Evolutionary conservation across 768 basidiomycete species (phyloP).

Genomic region (Phaeotremella fagi): DNA sequence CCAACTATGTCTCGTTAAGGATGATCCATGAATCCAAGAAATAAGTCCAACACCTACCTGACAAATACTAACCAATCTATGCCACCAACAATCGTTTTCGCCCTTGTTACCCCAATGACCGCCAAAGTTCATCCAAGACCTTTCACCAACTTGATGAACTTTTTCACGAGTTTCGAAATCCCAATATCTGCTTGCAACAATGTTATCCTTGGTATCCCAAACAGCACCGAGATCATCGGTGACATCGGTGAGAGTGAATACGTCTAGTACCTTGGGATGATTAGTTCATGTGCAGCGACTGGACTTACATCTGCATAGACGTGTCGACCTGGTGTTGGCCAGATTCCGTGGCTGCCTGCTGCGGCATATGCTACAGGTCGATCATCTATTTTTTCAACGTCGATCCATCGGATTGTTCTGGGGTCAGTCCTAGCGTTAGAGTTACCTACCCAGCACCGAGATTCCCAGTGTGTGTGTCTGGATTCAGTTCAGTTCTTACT

Average conservation of each 20-base stretch:
- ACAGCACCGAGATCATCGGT: conserved; percentile 36
- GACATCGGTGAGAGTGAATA: conserved; percentile 35
- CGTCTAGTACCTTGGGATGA: conserved; percentile 19
- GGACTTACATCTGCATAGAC: conserved; percentile 33
- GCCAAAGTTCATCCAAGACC: conserved; percentile 35
- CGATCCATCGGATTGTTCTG: conserved; percentile 35
- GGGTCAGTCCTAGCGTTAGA: not conserved
- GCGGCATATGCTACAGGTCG: conserved; percentile 37
- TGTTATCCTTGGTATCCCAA: conserved; percentile 35
- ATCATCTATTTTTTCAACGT: conserved; percentile 27
- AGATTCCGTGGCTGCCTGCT: conserved; percentile 41
- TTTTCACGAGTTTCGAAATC: conserved; percentile 9
- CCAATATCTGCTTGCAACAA: conserved; percentile 35
- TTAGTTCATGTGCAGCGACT: not conserved
- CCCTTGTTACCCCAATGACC: conserved; percentile 41
- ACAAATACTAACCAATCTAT: conserved; percentile 21
- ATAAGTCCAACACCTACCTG: conserved; percentile 19
- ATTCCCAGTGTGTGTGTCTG: conserved; percentile 28
- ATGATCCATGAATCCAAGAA: not conserved
- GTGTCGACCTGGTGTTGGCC: conserved; percentile 36
- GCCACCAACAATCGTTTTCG: conserved; percentile 40
- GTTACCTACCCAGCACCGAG: conserved; percentile 23
- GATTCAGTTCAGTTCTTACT: not conserved
- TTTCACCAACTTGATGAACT: conserved; percentile 11
- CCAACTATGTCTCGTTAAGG: conserved; percentile 11